Evolutionary conservation across 257 asterid species (phyloP).

Genomic region (Rhazya stricta): DNA sequence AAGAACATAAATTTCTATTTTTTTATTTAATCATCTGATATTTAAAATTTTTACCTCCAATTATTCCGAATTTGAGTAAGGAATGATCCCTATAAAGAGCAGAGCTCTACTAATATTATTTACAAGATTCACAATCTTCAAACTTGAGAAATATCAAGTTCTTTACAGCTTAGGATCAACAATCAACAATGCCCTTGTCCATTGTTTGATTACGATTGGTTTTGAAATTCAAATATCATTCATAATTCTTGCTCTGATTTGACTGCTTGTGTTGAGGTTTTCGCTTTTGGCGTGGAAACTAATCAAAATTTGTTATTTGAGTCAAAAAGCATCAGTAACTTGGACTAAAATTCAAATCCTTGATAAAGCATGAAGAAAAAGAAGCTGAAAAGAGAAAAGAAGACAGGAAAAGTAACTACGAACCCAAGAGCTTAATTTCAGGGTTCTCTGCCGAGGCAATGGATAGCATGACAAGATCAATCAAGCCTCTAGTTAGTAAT

Average conservation of each 20-base stretch:
- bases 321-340: not conserved
- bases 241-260: not conserved
- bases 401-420: not conserved
- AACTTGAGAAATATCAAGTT: too few species aligned
- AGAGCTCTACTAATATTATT: too few species aligned
- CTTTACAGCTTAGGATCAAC: too few species aligned
- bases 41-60: too few species aligned
- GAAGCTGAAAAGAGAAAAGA: not conserved
- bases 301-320: not conserved
- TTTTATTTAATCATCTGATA: too few species aligned
- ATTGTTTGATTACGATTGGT: too few species aligned
- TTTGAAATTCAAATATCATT: not conserved
- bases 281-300: not conserved
- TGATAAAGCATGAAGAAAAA: not conserved
- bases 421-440: not conserved
- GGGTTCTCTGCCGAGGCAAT: not conserved
- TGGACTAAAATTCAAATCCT: not conserved
- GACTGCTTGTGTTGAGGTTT: not conserved
- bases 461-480: not conserved
- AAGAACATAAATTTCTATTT: too few species aligned
- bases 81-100: too few species aligned
- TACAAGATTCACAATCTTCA: too few species aligned
- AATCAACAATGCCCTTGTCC: too few species aligned
- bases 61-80: too few species aligned
- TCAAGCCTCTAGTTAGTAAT: too few species aligned